Evolutionary conservation across 768 basidiomycete genomes (phyloP).

Genomic region (Austroboletus festivus): DNA sequence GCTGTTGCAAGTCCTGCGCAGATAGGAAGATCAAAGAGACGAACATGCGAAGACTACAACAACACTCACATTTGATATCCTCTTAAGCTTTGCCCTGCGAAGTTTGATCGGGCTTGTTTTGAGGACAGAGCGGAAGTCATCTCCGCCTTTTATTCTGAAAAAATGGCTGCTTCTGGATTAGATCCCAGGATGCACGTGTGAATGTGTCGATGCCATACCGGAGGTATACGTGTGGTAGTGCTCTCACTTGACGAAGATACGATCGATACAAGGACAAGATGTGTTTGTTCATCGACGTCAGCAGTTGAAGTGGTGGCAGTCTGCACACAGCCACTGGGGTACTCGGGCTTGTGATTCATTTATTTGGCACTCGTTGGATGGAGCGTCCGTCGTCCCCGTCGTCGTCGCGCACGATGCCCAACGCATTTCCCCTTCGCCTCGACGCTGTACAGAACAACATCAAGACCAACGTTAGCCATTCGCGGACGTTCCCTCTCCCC

Average conservation of each 20-base stretch:
- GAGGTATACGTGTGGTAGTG: constrained; percentile 46
- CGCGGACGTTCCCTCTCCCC: constrained; percentile 14
- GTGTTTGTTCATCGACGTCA: constrained; percentile 5
- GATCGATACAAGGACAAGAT: constrained; percentile 37
- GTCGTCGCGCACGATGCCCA: constrained; percentile 10
- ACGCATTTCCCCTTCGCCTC: neutral
- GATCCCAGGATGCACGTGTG: neutral
- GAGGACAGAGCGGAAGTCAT: constrained; percentile 54
- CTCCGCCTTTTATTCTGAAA: constrained; percentile 55
- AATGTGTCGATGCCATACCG: constrained; percentile 35
- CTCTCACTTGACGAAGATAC: constrained; percentile 39
- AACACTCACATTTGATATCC: constrained; percentile 46
- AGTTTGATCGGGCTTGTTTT: constrained; percentile 31
- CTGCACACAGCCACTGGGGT: constrained; percentile 14
- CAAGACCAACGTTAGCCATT: neutral
- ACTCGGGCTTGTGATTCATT: constrained; percentile 3
- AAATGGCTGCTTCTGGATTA: constrained; percentile 48
- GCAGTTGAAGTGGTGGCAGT: neutral
- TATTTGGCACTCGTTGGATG: constrained; percentile 1
- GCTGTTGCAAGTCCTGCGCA: constrained; percentile 48
- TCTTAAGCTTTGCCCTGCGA: constrained; percentile 42
- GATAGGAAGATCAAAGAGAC: neutral
- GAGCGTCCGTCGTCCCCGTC: constrained; percentile 12
- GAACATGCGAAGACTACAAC: neutral
- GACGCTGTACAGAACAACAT: constrained; percentile 1